Evolutionary conservation across 192 early-diverging fungal species (phyloP).

Genomic region (Entomortierella chlamydospora): DNA sequence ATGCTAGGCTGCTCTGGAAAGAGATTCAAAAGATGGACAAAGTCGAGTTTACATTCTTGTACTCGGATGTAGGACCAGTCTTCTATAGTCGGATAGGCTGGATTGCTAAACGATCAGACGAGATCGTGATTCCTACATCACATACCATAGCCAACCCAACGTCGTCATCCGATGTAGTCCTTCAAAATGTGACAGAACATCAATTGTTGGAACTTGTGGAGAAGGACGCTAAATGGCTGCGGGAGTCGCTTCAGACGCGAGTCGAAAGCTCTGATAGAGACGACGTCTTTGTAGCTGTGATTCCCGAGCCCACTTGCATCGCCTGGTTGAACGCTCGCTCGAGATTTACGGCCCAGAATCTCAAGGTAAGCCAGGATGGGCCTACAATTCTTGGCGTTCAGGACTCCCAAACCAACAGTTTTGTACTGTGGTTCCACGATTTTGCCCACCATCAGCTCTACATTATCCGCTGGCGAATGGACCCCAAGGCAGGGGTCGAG

Average conservation of each 20-base stretch:
- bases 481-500: conserved; percentile 1
- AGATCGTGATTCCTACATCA: conserved; percentile 27
- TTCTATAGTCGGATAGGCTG: conserved; percentile 42
- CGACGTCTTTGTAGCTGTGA: conserved; percentile 15
- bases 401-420: conserved; percentile 16
- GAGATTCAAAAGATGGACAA: conserved; percentile 23
- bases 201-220: conserved; percentile 1
- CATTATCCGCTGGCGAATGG: conserved; percentile 40
- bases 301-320: conserved; percentile 26
- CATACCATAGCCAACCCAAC: neutral
- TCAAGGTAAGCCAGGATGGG: conserved; percentile 3
- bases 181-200: conserved; percentile 11
- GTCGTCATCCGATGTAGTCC: neutral
- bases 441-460: conserved; percentile 13
- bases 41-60: conserved; percentile 30
- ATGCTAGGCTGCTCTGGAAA: conserved; percentile 38
- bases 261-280: neutral
- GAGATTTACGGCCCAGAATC: conserved; percentile 21
- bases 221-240: conserved; percentile 17
- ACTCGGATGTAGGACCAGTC: conserved; percentile 34
- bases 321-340: conserved; percentile 27
- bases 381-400: conserved; percentile 11
- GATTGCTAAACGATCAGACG: conserved; percentile 18
- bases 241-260: conserved; percentile 8
- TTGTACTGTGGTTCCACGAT: conserved; percentile 37